Conservation (phyloP, 2,329 filamentous ascomycete genomes). For the Tolypocladium ovalisporum region DNA sequence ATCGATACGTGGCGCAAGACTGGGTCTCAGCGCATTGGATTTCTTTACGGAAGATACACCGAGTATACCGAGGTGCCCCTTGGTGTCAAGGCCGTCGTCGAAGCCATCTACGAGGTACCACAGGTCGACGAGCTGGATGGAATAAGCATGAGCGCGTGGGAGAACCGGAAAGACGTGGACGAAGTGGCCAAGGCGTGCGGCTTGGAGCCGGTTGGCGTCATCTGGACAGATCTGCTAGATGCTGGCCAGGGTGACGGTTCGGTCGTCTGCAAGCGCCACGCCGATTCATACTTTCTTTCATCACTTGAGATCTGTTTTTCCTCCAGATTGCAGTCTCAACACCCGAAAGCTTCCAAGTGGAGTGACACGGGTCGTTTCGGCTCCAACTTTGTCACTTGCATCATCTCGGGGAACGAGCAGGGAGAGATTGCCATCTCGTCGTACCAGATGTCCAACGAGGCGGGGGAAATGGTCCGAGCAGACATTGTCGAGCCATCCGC, state of each 20-base stretch:
- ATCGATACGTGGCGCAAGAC: constrained; percentile 87
- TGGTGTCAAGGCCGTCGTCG: constrained; percentile 88
- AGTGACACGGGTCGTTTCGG: constrained; percentile 90
- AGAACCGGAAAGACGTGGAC: constrained; percentile 72
- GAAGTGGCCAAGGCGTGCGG: constrained; percentile 74
- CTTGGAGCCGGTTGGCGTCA: constrained; percentile 78
- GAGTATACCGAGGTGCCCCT: constrained; percentile 90
- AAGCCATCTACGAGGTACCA: constrained; percentile 94
- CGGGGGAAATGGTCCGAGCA: constrained; percentile 92
- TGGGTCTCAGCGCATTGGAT: constrained; percentile 75
- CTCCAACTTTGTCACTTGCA: constrained; percentile 93
- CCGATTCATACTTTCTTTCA: constrained; percentile 88
- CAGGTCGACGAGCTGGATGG: constrained; percentile 85
- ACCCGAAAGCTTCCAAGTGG: constrained; percentile 91
- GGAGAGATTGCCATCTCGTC: constrained; percentile 82
- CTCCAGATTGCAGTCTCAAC: constrained; percentile 73
- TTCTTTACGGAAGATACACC: constrained; percentile 80
- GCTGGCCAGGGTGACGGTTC: constrained; percentile 71
- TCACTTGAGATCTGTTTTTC: constrained; percentile 89
- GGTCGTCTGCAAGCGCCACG: constrained; percentile 89
- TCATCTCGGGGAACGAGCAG: constrained; percentile 84
- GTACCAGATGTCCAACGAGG: constrained; percentile 91
- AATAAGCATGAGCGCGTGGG: constrained; percentile 74
- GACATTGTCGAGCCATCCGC: constrained; percentile 93
- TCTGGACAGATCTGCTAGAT: constrained; percentile 88